Evolutionary conservation across 257 asterid genomes (phyloP).

Genomic region (Cynanchum wilfordii): DNA sequence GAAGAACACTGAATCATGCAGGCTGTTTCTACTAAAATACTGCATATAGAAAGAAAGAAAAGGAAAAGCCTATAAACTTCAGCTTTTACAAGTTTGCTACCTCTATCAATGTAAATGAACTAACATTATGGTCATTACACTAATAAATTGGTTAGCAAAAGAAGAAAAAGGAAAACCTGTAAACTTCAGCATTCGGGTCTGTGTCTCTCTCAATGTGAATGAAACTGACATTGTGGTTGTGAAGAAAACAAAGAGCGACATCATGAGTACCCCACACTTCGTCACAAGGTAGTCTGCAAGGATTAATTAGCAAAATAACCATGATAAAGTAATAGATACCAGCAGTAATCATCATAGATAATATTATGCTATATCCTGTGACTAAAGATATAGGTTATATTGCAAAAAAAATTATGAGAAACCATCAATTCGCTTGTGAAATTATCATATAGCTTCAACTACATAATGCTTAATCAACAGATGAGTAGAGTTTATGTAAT

Average conservation of each 20-base stretch:
- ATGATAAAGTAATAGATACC: constrained; percentile 6
- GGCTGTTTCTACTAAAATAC: too few relatives aligned
- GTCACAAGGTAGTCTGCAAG: constrained; percentile 95
- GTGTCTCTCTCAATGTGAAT: constrained; percentile 97
- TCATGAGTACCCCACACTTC: constrained; percentile 93
- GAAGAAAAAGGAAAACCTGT: constrained; percentile 48
- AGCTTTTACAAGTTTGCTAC: too few relatives aligned
- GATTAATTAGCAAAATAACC: constrained; percentile 17
- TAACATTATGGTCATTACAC: background rate
- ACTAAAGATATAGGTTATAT: background rate
- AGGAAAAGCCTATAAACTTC: too few relatives aligned
- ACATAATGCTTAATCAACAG: background rate
- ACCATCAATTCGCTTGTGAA: background rate
- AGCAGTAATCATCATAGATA: background rate
- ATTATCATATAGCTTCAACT: background rate
- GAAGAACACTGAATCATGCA: background rate
- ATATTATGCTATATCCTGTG: background rate
- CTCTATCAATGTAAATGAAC: too few relatives aligned
- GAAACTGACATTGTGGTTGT: constrained; percentile 99
- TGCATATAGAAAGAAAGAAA: too few relatives aligned
- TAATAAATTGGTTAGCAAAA: background rate
- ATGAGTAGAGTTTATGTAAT: background rate
- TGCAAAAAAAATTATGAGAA: background rate
- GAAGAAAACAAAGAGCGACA: constrained; percentile 99
- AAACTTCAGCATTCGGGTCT: constrained; percentile 98